These are phyloP conservation scores for Gossypium davidsonii DNA, from an alignment of 441 rosid species.

Conservation along the genomic window DNA sequence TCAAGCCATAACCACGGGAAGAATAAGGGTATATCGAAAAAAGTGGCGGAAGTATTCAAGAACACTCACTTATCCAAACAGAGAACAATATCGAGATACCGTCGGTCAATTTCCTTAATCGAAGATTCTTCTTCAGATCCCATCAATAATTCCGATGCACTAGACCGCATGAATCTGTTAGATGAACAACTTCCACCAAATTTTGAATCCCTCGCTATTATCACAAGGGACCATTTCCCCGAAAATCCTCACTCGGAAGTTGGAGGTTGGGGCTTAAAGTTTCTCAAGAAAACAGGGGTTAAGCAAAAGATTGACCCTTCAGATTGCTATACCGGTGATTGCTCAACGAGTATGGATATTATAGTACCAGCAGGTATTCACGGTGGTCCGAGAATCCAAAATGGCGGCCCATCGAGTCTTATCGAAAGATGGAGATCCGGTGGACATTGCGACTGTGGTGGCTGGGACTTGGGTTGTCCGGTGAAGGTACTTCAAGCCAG, in stretches of 20 bases:
- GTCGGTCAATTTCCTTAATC: constrained; percentile 34
- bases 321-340: constrained; percentile 25
- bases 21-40: constrained; percentile 47
- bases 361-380: constrained; percentile 81
- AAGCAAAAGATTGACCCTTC: constrained; percentile 20
- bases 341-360: constrained; percentile 51
- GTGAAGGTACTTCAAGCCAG: constrained; percentile 41
- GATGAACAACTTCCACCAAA: constrained; percentile 48
- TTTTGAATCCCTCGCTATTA: constrained; percentile 61
- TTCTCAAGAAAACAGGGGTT: constrained; percentile 42
- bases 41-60: constrained; percentile 48
- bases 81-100: constrained; percentile 45
- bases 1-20: constrained; percentile 29
- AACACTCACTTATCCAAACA: constrained; percentile 45
- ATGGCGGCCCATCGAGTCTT: constrained; percentile 64
- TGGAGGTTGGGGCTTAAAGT: constrained; percentile 90
- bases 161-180: constrained; percentile 20
- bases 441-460: constrained; percentile 81
- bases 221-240: constrained; percentile 44
- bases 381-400: constrained; percentile 63
- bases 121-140: constrained; percentile 40
- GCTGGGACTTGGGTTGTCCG: constrained; percentile 86
- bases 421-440: constrained; percentile 77
- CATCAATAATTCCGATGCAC: constrained; percentile 29
- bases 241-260: constrained; percentile 28